Percentiles rank a stretch among this genome's conserved stretches.
phyloP scores from a whole-genome alignment of 2,329 filamentous ascomycete genomes.

The Colletotrichum trifolii region DNA sequence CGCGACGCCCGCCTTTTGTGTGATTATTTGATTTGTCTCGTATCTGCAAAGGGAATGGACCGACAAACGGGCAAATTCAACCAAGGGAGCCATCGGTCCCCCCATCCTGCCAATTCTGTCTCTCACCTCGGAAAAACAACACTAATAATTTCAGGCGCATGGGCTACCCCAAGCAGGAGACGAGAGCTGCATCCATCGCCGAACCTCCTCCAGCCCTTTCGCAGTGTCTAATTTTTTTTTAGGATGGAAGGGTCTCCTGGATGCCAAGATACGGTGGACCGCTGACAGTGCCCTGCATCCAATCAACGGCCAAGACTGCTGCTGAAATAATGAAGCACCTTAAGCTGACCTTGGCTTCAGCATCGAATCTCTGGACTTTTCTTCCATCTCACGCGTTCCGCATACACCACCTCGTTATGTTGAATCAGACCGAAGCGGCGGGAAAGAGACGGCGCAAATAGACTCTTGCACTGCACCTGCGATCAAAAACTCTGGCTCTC shows the following conservation, averaged over 20 bases:
- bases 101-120: not conserved
- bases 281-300: conserved; percentile 19
- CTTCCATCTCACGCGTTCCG: too few species aligned
- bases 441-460: not conserved
- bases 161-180: not conserved
- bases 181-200: not conserved
- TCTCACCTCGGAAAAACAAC: not conserved
- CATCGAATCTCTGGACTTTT: too few species aligned
- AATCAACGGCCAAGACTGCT: too few species aligned
- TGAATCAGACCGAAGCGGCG: too few species aligned
- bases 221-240: conserved; percentile 25
- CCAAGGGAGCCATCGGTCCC: conserved; percentile 19
- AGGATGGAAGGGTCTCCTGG: conserved; percentile 26
- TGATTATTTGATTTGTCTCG: conserved; percentile 26
- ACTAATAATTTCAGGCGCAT: not conserved
- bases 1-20: conserved; percentile 21
- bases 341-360: too few species aligned
- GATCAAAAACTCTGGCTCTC: not conserved
- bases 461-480: not conserved
- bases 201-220: conserved; percentile 6
- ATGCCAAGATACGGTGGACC: conserved; percentile 15
- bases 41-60: conserved; percentile 24
- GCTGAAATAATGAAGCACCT: too few species aligned
- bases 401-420: too few species aligned
- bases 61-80: conserved; percentile 7